Evolutionary conservation across 169 alveolate species (phyloP), one percentile per base, ranked within the genome.

Genomic region (Eimeria sp.): DNA sequence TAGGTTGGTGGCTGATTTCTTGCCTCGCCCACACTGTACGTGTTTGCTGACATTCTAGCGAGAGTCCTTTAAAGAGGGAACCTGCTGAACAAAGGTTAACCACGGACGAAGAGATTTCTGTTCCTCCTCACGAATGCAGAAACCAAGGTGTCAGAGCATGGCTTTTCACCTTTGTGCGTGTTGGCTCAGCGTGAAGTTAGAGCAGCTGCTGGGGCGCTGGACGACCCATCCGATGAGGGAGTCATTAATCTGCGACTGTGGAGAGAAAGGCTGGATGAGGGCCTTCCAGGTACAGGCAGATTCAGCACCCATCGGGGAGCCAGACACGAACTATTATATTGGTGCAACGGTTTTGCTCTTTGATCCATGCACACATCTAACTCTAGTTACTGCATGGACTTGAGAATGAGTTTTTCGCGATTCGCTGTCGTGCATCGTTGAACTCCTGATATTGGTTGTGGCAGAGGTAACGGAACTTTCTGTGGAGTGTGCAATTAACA

Each of bases 201-300:
- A 57, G 95, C 98, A 18, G 95, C 98, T 3, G 97, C 97, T 27
- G 99, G 98, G 6, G 96, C 96, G 73, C 89, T 97, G 45, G 99
- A 98, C 95, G 98, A 97, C 65, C 99, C 99, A 27, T 97, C 98
- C 65, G 99, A 98, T 89, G 70, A 72, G 7, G 95, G 97, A 49
- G 97, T 97, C 97, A 65, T 86, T 57, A 97, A 97, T 72, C 89
- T 97, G 76, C 97, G 99, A 9, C 95, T 98, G 75, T 98, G 99
- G 99, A 96, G 96, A 25, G 99, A 98, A 73, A 93, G 98, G 76
- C 97, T 88, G 30, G 97, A 96, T 45, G 98, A 97, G 70, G 97
- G 97, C 43, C 84, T 97, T 7, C 98, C 98, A 4, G 98, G 98
- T 97, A 49, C 27, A 92, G 10, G 16, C 20, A 54, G 61, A 14